Evolutionary conservation across 192 early-diverging fungal genomes (phyloP), one percentile per base, ranked within the genome.

Genomic region (Helicostylum pulchrum): DNA sequence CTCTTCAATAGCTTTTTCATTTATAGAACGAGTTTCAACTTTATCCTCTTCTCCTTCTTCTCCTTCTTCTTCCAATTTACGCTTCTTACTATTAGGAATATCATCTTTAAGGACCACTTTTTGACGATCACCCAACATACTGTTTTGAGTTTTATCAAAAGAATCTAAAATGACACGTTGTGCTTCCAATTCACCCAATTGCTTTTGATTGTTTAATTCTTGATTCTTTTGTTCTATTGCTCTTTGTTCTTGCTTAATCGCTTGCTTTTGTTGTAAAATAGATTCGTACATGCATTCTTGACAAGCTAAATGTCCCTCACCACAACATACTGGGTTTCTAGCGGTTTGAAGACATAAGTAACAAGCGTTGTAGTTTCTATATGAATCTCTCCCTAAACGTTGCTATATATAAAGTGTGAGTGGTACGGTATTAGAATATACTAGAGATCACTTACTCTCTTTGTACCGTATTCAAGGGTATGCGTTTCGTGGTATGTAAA

Each of bases 401-500:
- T 87, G 87, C 86, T 89, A 64, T 5, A 62, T 26, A 26, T 26
- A 26, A 26, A 26, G 26, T 26, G 26, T 26, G 26, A 26, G 26
- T 9, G 11, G 45, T 15, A 2, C 21, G 1, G 12, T 53, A 53
- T 10, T 46, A 11, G 10, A 46, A n/a, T 26, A 2, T 2, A 26
- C 26, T 26, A 26, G 26, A 26, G 26, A 6, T 20, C 44, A 62
- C 6, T 43, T 77, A 81, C 86, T 78, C 87, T 89, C 64, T 94
- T 89, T 0, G 93, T 95, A 21, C 95, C 95, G 75, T 98, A 98
- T 53, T 91, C 87, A 5, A 93, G 80, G 76, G 89, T 84, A 61
- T 90, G 79, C 34, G 88, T 80, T 74, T 96, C 95, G 10, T 90
- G 90, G 71, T 94, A 89, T 2, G 94, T 98, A 71, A 98, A 98